Base-by-base conservation (phyloP, 768 basidiomycete genomes). In the Mycena latifolia region DNA sequence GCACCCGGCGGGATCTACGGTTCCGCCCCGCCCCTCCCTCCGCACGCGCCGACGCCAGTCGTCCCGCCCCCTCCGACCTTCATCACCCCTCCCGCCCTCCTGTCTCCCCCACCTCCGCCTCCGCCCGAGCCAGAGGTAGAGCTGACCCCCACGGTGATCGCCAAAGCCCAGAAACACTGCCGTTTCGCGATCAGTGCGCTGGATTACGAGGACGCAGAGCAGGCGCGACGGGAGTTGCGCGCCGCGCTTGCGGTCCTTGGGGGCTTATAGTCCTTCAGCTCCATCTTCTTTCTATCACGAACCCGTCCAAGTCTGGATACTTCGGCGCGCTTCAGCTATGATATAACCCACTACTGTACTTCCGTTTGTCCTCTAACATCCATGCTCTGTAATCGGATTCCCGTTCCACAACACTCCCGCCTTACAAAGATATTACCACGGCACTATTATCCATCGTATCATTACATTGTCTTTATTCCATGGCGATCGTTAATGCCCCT, bases 111-210 rank as follows among this genome's bases (percentile, higher is more conserved):
- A 7, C 73, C 74, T 14, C 77, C 76, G 46, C 72, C 75, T 11
- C 63, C 76, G 5, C 73, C 74, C 11, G 74, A 61, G 37, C 69
- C 74, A 1, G 70, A 75, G 20, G 70, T 74, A 11, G 89, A 89
- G 33, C 77, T 95, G 50, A 88, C 92, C 1, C 88, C 92, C 5
- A 81, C 80, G 56, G 74, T 89, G 57, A 85, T 98, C 27, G 83
- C 89, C 22, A 88, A 91, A 67, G 88, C 88, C 17, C 96, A 99
- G 83, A 98, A 93, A 75, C 95, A 96, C 72, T 95, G 95, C 71
- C 86, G 87, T 57, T 98, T 92, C 79, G 97, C 97, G 9, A 94
- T 98, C 62, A 95, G 93, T 31, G 89, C 98, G n/a, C 82, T 99
- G 59, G 95, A 98, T 74, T 98, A 96, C 75, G 97, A 99, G 75